Base-by-base conservation (phyloP, 352 stramenopile species). In the Phytophthora crassamura region DNA sequence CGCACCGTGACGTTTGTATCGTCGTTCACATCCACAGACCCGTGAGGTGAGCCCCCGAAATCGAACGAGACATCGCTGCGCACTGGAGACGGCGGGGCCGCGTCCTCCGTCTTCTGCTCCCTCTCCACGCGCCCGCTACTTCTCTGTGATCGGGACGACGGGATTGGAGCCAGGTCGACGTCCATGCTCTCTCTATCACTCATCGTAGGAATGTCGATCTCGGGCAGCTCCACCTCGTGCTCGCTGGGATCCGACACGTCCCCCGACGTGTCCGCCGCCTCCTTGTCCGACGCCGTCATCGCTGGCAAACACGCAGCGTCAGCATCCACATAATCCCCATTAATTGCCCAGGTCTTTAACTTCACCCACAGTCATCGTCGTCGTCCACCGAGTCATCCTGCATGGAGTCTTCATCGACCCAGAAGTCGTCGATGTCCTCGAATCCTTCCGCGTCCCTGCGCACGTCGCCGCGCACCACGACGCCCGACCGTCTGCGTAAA, bases 371-470 rank as follows among this genome's bases (percentile, higher is more conserved):
- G 33, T 70, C 69, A 49, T 73, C 56, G 16, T 75, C 69, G 35
- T 77, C 67, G 49, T 75, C 69, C 45, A 74, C 64, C 9, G 69
- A 77, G 22, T 70, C 70, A 60, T 75, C 62, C 40, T 78, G 61
- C 57, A 75, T 47, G 8, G 66, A 75, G 33, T 88, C 75, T 18
- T 85, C 77, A 53, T 95, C 84, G 33, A 80, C 84, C 85, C 85
- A 95, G 52, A 95, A 95, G 43, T 95, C 88, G 66, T 95, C 88
- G 41, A 94, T 89, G 46, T 95, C 88, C 45, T 95, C 85, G 49
- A 95, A 95, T 0, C 88, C 88, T 22, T 94, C 68, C 1, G 77
- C 84, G 41, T 95, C 88, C 30, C 86, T 90, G 15, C 82, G 87
- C 41, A 93, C 82, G 16, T 92, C 80, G 6, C 56, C 75, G 16